phyloP scores from a whole-genome alignment of 352 stramenopile genomes.

The Phytophthora cactorum region DNA sequence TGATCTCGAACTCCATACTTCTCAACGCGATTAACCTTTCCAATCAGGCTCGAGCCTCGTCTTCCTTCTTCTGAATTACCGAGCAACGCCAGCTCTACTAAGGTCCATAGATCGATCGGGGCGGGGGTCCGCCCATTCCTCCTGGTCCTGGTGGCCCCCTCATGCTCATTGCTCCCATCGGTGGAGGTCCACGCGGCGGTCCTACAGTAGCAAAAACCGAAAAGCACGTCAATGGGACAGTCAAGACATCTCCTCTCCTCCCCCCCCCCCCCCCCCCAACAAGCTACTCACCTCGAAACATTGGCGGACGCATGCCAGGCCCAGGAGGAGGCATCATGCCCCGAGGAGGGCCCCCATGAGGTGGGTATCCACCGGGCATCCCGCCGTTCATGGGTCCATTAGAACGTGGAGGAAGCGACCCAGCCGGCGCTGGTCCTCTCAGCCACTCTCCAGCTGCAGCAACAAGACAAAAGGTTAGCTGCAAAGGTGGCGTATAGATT shows the following conservation, averaged over 20 bases:
- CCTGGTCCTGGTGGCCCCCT: slow-evolving; percentile 35
- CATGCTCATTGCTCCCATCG: slow-evolving; percentile 50
- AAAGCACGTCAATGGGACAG: neutral
- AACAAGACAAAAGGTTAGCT: slow-evolving; percentile 4
- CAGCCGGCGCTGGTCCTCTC: slow-evolving; percentile 41
- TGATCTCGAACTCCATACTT: neutral
- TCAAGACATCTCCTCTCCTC: too few species aligned
- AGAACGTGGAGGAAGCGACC: slow-evolving; percentile 57
- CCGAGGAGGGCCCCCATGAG: slow-evolving; percentile 64
- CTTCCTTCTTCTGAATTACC: slow-evolving; percentile 7
- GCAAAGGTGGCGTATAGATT: neutral
- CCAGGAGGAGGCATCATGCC: slow-evolving; percentile 79
- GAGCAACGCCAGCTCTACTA: slow-evolving; percentile 36
- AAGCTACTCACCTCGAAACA: slow-evolving; percentile 54
- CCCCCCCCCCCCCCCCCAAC: neutral
- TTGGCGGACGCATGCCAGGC: slow-evolving; percentile 72
- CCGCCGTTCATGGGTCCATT: slow-evolving; percentile 34
- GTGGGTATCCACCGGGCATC: slow-evolving; percentile 66
- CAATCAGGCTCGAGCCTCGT: neutral
- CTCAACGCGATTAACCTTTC: neutral
- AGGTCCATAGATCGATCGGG: slow-evolving; percentile 78
- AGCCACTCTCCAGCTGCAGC: slow-evolving; percentile 78
- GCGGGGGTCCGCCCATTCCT: slow-evolving; percentile 42
- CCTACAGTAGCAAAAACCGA: slow-evolving; percentile 27
- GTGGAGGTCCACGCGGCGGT: slow-evolving; percentile 54